Conservation (phyloP, 768 basidiomycete species). For the Pulveroboletus sp. region DNA sequence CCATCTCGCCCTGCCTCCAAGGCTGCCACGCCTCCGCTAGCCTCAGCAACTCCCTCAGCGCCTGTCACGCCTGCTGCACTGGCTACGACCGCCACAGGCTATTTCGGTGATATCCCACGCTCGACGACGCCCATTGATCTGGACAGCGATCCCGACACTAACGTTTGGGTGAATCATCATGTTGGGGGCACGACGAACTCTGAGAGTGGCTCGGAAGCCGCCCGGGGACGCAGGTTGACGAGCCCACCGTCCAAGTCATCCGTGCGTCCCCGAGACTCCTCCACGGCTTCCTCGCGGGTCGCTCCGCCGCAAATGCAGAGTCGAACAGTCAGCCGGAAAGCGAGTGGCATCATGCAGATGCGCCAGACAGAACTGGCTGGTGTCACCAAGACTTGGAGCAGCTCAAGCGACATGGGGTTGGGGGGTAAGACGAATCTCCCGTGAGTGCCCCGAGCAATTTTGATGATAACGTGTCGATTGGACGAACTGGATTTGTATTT, state of each 20-base stretch:
- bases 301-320: conserved; percentile 14
- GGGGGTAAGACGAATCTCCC: conserved; percentile 10
- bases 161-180: conserved; percentile 28
- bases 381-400: conserved; percentile 32
- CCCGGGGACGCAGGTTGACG: conserved; percentile 16
- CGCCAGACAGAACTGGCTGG: conserved; percentile 29
- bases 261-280: conserved; percentile 22
- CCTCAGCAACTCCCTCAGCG: conserved; percentile 17
- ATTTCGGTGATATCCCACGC: conserved; percentile 26
- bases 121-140: conserved; percentile 22
- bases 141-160: conserved; percentile 19
- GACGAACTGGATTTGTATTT: neutral
- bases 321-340: conserved; percentile 22
- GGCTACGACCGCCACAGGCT: neutral
- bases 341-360: conserved; percentile 20
- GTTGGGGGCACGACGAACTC: conserved; percentile 3
- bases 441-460: conserved; percentile 13
- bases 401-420: conserved; percentile 22
- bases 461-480: neutral
- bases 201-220: conserved; percentile 18
- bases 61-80: conserved; percentile 23
- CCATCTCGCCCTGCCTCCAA: conserved; percentile 17
- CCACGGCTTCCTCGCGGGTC: conserved; percentile 24
- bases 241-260: conserved; percentile 23
- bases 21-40: conserved; percentile 14